phyloP scores from a whole-genome alignment of 2,329 filamentous ascomycete genomes.

The Monilinia polystroma region DNA sequence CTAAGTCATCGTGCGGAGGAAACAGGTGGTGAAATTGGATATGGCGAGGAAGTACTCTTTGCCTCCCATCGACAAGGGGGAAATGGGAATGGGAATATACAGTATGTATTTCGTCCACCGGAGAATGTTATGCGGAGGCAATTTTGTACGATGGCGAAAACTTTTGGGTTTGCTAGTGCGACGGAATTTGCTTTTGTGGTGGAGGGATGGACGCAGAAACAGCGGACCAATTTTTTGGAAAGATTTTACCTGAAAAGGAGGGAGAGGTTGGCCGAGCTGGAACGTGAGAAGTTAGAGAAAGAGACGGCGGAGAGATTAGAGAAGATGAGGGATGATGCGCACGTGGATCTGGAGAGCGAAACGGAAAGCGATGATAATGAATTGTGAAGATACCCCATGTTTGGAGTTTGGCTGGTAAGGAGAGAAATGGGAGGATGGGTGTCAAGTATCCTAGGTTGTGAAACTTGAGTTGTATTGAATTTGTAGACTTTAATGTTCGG shows the following conservation, averaged over 20 bases:
- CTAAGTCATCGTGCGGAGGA: constrained; percentile 69
- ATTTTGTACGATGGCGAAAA: constrained; percentile 85
- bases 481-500: neutral
- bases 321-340: neutral
- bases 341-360: neutral
- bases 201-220: constrained; percentile 83
- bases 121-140: constrained; percentile 73
- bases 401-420: neutral
- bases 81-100: constrained; percentile 33
- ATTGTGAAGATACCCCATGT: constrained; percentile 2
- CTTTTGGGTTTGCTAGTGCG: constrained; percentile 72
- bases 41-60: constrained; percentile 58
- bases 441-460: neutral
- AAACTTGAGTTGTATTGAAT: neutral
- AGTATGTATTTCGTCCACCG: constrained; percentile 57
- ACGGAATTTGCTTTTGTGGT: constrained; percentile 88
- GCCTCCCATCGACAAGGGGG: constrained; percentile 43
- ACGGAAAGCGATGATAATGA: constrained; percentile 16
- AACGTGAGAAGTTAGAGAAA: neutral
- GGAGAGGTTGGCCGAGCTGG: constrained; percentile 31
- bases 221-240: constrained; percentile 75
- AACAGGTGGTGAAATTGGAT: constrained; percentile 45
- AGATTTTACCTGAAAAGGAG: constrained; percentile 70
- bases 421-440: neutral
- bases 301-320: neutral